These are phyloP conservation scores for Sporothrix dimorphospora DNA, from an alignment of 2,329 filamentous ascomycete genomes.

Conservation along the genomic window DNA sequence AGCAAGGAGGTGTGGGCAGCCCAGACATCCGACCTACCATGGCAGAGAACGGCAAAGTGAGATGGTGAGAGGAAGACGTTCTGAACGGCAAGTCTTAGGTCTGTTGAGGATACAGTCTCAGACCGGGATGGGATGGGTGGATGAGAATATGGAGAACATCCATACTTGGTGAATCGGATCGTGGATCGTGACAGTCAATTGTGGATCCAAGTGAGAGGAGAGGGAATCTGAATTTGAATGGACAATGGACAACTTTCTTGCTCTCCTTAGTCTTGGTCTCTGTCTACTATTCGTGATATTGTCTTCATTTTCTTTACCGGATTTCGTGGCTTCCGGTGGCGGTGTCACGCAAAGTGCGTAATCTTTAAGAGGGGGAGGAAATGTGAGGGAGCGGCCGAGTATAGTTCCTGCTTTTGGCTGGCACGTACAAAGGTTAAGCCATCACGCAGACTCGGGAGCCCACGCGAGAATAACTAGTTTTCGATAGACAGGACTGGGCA, in stretches of 20 bases:
- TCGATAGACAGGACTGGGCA: constrained; percentile 1
- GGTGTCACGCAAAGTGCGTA: neutral
- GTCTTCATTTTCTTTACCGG: neutral
- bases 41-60: neutral
- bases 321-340: neutral
- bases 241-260: neutral
- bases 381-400: neutral
- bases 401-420: neutral
- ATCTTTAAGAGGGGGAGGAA: neutral
- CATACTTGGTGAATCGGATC: neutral
- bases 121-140: neutral
- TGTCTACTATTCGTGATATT: neutral
- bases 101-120: constrained; percentile 3
- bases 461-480: constrained; percentile 2
- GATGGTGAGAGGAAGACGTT: neutral
- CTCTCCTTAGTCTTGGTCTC: neutral
- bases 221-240: neutral
- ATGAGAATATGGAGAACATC: neutral
- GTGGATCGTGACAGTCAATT: neutral
- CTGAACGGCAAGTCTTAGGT: neutral
- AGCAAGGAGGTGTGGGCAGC: neutral
- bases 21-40: neutral
- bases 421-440: neutral
- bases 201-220: neutral
- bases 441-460: neutral